Percentiles rank a stretch among this genome's conserved stretches.
phyloP scores from a whole-genome alignment of 1,284 basidiomycete genomes.

The Chalciporus piperatoides region DNA sequence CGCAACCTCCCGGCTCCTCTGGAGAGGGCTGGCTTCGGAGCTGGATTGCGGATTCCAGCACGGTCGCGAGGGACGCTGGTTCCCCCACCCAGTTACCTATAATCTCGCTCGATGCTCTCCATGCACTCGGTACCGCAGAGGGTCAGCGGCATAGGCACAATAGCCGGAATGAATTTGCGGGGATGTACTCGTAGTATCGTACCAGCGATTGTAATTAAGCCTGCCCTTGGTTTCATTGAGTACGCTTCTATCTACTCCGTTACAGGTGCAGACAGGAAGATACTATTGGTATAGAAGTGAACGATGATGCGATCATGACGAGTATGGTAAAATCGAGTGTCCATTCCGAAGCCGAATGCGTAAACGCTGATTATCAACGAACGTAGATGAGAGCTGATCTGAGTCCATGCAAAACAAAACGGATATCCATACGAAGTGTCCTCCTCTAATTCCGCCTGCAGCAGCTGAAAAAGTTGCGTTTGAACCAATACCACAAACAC shows the following conservation, averaged over 20 bases:
- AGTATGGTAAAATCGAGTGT: conserved; percentile 26
- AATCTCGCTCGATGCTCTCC: conserved; percentile 15
- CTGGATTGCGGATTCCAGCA: conserved; percentile 22
- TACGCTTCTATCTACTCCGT: conserved; percentile 27
- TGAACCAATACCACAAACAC: conserved; percentile 83
- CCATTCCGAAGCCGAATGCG: conserved; percentile 14
- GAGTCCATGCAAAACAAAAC: conserved; percentile 27
- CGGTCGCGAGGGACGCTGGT: conserved; percentile 19
- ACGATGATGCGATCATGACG: conserved; percentile 13
- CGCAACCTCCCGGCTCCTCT: background rate
- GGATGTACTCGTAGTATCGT: conserved; percentile 50
- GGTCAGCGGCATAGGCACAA: conserved; percentile 12
- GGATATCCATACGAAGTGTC: conserved; percentile 11
- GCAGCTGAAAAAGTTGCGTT: conserved; percentile 76
- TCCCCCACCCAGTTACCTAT: conserved; percentile 21
- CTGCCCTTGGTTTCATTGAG: conserved; percentile 15
- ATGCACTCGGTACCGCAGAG: conserved; percentile 6
- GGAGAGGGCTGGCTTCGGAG: conserved; percentile 21
- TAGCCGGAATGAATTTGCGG: conserved; percentile 36
- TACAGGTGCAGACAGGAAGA: conserved; percentile 20
- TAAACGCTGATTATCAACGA: conserved; percentile 27
- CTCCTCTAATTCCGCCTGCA: conserved; percentile 63
- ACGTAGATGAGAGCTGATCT: conserved; percentile 32
- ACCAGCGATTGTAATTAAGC: conserved; percentile 11
- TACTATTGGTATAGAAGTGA: conserved; percentile 16